Evolutionary conservation across 2,329 filamentous ascomycete species (phyloP).

Genomic region (Neurospora sp.): DNA sequence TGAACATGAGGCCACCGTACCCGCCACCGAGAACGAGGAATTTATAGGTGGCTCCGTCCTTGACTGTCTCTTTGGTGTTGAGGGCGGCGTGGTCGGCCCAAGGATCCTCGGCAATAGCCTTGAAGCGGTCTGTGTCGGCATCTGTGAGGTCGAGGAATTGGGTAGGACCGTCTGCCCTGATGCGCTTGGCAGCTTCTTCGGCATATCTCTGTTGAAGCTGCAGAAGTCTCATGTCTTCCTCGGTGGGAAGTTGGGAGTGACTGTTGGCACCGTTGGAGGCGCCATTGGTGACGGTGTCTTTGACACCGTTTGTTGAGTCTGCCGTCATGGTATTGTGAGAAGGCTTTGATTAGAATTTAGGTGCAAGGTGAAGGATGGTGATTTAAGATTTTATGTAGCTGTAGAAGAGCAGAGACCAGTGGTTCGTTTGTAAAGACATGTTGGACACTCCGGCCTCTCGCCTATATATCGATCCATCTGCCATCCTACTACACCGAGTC

Average conservation of each 20-base stretch:
- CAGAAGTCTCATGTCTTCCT: constrained; percentile 10
- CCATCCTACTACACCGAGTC: background rate
- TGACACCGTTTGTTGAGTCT: background rate
- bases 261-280: background rate
- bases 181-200: constrained; percentile 25
- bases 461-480: background rate
- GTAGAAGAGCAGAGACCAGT: background rate
- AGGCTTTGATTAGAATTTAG: background rate
- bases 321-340: background rate
- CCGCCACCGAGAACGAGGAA: constrained; percentile 27
- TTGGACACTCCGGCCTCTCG: background rate
- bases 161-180: constrained; percentile 21
- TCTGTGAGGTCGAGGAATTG: constrained; percentile 24
- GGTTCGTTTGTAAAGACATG: background rate
- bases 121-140: constrained; percentile 14
- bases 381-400: background rate
- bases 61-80: constrained; percentile 18
- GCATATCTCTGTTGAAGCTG: constrained; percentile 23
- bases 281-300: background rate
- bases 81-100: constrained; percentile 26
- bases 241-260: background rate
- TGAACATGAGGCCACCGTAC: constrained; percentile 25
- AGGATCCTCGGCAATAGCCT: constrained; percentile 23
- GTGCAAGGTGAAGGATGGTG: background rate
- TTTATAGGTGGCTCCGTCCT: constrained; percentile 20